A percentile compares a stretch with the other conserved stretches of the same genome.
phyloP scores from a whole-genome alignment of 2,329 filamentous ascomycete genomes.

The Penicillium sp. region DNA sequence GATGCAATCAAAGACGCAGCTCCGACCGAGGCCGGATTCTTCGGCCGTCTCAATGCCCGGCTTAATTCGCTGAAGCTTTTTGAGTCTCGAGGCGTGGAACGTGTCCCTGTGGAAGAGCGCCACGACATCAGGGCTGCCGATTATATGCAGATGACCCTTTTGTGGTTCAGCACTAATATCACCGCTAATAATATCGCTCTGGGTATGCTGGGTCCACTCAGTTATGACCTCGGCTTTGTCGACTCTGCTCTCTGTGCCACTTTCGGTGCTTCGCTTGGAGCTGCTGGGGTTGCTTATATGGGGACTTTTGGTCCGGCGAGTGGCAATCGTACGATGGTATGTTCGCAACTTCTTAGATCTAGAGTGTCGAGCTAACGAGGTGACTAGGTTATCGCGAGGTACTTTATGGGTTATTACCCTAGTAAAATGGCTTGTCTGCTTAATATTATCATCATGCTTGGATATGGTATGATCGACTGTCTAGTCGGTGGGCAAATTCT shows the following conservation, averaged over 20 bases:
- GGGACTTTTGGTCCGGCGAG: conserved; percentile 33
- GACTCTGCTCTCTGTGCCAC: conserved; percentile 30
- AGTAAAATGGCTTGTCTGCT: conserved; percentile 33
- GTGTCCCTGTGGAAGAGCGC: conserved; percentile 53
- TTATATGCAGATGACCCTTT: conserved; percentile 26
- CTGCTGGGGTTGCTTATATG: conserved; percentile 32
- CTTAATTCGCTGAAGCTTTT: conserved; percentile 1
- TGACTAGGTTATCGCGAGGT: conserved; percentile 28
- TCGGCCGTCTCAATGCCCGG: not conserved
- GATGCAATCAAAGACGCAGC: not conserved
- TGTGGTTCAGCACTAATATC: conserved; percentile 33
- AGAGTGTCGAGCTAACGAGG: not conserved
- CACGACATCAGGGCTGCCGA: conserved; percentile 37
- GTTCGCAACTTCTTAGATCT: not conserved
- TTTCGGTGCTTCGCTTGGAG: conserved; percentile 30
- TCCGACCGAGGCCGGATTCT: not conserved
- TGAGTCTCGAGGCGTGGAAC: conserved; percentile 57
- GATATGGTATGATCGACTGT: conserved; percentile 36
- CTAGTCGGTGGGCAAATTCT: conserved; percentile 36
- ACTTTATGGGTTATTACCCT: conserved; percentile 38
- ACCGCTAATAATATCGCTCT: conserved; percentile 34
- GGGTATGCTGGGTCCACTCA: conserved; percentile 34
- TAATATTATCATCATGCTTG: conserved; percentile 36
- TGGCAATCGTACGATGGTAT: conserved; percentile 37
- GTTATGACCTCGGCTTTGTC: conserved; percentile 33